Base-by-base conservation (phyloP, 495 filamentous ascomycete species). In the Penicillium canariense region DNA sequence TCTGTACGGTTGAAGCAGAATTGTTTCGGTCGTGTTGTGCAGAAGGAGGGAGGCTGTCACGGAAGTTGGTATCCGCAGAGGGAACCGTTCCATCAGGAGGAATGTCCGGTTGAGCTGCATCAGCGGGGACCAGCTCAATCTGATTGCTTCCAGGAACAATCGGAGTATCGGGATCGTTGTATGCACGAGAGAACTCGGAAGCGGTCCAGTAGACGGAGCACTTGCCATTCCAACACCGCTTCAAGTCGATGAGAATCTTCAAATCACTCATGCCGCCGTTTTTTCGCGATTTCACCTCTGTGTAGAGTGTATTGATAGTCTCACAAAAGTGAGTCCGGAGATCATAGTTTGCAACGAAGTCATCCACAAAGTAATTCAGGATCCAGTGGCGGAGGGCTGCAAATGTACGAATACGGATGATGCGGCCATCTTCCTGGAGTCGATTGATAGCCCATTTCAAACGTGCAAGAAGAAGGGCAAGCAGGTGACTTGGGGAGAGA, bases 301-400 rank as follows among this genome's bases (percentile, higher is more conserved):
- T 68, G 28, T 87, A 85, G 51, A 97, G 79, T 20, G 80, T 76
- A 68, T 97, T 97, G 45, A 97, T 80, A 17, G 87, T 79, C 27
- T 83, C 77, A 64, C 91, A 96, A 68, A 97, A 97, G 31, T 84
- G 82, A 46, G 82, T 77, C 20, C 95, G 85, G 7, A 99, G 75
- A 45, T 84, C 75, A 58, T 89, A 85, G 62, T 92, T 85, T n/a
- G 87, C 79, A 17, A 95, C 84, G 67, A 96, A 99, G 67, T 99
- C 94, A 68, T 97, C 95, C 22, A 88, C 80, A 63, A 97, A 97
- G 66, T 97, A 99, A 63, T 99, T 99, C 57, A 99, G 72, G 52
- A 99, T 92, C 94, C 94, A 99, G 67, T 99, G 94, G 55, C 94
- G 87, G 31, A 97, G 80, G 22, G 95, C 94, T 20, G 96, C 95